These are phyloP conservation scores for Fusarium sp. DNA, from an alignment of 2,329 filamentous ascomycete genomes.

Conservation along the genomic window DNA sequence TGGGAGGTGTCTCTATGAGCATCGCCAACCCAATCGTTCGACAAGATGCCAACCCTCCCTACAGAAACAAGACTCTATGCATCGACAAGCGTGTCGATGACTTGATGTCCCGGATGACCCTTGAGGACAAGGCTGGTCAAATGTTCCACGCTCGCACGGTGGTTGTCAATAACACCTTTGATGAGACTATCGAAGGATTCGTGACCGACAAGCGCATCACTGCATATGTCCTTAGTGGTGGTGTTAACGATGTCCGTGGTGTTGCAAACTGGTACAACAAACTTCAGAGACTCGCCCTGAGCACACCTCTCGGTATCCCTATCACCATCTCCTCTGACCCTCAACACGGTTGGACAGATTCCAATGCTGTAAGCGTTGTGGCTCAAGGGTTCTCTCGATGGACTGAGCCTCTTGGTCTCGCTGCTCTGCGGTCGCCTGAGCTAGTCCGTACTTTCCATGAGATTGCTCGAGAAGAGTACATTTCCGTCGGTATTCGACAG, in stretches of 20 bases:
- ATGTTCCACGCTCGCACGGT: conserved; percentile 55
- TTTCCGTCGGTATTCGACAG: conserved; percentile 57
- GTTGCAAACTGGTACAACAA: conserved; percentile 57
- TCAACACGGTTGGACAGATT: conserved; percentile 57
- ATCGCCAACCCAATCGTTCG: conserved; percentile 29
- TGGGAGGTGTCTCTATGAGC: conserved; percentile 27
- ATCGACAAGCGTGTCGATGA: conserved; percentile 62
- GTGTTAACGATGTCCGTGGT: conserved; percentile 54
- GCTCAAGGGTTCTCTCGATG: conserved; percentile 62
- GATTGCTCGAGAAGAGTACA: conserved; percentile 61
- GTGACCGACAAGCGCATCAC: conserved; percentile 48
- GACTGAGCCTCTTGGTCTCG: conserved; percentile 64
- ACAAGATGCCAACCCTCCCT: conserved; percentile 31
- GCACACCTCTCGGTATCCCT: conserved; percentile 62
- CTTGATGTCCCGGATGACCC: conserved; percentile 59
- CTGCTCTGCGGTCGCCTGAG: conserved; percentile 59
- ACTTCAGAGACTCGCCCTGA: conserved; percentile 57
- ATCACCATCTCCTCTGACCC: conserved; percentile 63
- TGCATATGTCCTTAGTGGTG: conserved; percentile 62
- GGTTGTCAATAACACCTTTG: conserved; percentile 36
- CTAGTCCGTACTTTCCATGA: conserved; percentile 62
- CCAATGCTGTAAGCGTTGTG: conserved; percentile 47
- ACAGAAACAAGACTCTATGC: conserved; percentile 42
- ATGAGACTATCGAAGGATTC: conserved; percentile 29
- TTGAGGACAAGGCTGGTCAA: conserved; percentile 63